Percentiles rank a stretch among this genome's conserved stretches.
These are phyloP conservation scores for Trichoderma breve DNA, from an alignment of 2,329 filamentous ascomycete species.

Conservation along the genomic window DNA sequence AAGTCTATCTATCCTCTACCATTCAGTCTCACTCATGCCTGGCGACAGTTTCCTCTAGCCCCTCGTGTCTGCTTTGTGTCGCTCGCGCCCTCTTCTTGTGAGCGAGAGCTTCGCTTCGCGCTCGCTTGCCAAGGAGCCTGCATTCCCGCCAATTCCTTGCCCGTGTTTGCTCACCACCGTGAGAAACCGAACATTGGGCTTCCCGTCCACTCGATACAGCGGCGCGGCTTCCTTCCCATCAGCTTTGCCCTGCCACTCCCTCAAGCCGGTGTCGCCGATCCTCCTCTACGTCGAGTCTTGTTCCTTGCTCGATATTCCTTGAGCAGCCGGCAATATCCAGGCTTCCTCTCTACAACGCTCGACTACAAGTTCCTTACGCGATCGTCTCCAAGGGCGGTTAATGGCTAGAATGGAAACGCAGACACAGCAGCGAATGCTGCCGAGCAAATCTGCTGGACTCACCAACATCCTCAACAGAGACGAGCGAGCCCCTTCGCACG, in stretches of 20 bases:
- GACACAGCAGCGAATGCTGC: slow-evolving; percentile 21
- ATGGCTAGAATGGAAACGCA: slow-evolving; percentile 24
- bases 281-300: neutral
- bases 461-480: slow-evolving; percentile 41
- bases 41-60: neutral
- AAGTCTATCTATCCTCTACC: neutral
- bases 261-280: slow-evolving; percentile 4
- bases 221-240: neutral
- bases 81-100: slow-evolving; percentile 17
- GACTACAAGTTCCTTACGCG: neutral
- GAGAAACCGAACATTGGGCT: slow-evolving; percentile 12
- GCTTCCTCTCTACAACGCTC: neutral
- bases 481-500: slow-evolving; percentile 30
- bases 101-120: slow-evolving; percentile 20
- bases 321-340: neutral
- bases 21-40: neutral
- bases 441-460: slow-evolving; percentile 38
- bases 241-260: neutral
- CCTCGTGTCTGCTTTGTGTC: slow-evolving; percentile 5
- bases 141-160: slow-evolving; percentile 16
- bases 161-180: slow-evolving; percentile 16
- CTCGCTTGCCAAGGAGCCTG: slow-evolving; percentile 12
- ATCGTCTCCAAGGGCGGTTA: neutral
- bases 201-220: slow-evolving; percentile 13
- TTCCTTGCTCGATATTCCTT: neutral